Evolutionary conservation across 805 yeast species (phyloP).

Genomic region (Diddensiella santjacobensis): DNA sequence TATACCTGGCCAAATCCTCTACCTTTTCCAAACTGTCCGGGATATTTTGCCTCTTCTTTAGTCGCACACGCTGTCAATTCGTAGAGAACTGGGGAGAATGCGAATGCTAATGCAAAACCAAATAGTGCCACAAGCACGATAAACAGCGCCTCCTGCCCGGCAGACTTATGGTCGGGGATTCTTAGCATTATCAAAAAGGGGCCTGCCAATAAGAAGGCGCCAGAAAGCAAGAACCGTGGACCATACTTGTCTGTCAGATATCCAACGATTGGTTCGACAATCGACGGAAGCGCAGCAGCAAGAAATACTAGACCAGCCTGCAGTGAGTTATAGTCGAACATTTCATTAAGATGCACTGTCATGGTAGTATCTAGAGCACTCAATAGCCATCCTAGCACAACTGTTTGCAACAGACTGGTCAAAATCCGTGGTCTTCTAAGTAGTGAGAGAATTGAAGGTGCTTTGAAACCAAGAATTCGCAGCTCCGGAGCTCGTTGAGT

Average conservation of each 20-base stretch:
- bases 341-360: slow-evolving; percentile 29
- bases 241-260: slow-evolving; percentile 28
- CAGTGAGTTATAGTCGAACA: slow-evolving; percentile 30
- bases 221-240: slow-evolving; percentile 25
- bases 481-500: neutral
- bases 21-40: slow-evolving; percentile 31
- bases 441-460: slow-evolving; percentile 12
- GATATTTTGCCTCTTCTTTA: slow-evolving; percentile 24
- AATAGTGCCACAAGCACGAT: slow-evolving; percentile 27
- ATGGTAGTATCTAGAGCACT: slow-evolving; percentile 34
- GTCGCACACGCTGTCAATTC: slow-evolving; percentile 28
- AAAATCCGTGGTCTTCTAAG: slow-evolving; percentile 20
- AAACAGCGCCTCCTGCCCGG: slow-evolving; percentile 28
- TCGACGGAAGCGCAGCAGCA: slow-evolving; percentile 31
- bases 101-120: slow-evolving; percentile 25
- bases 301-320: slow-evolving; percentile 32
- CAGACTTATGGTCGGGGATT: slow-evolving; percentile 25
- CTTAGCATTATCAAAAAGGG: slow-evolving; percentile 26
- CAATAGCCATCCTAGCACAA: slow-evolving; percentile 32
- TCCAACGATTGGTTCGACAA: slow-evolving; percentile 31
- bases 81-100: slow-evolving; percentile 29
- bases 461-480: neutral
- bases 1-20: slow-evolving; percentile 35
- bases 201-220: slow-evolving; percentile 24
- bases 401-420: slow-evolving; percentile 23